Evolutionary conservation across 495 filamentous ascomycete species (phyloP).

Genomic region (Xylaria venustula): DNA sequence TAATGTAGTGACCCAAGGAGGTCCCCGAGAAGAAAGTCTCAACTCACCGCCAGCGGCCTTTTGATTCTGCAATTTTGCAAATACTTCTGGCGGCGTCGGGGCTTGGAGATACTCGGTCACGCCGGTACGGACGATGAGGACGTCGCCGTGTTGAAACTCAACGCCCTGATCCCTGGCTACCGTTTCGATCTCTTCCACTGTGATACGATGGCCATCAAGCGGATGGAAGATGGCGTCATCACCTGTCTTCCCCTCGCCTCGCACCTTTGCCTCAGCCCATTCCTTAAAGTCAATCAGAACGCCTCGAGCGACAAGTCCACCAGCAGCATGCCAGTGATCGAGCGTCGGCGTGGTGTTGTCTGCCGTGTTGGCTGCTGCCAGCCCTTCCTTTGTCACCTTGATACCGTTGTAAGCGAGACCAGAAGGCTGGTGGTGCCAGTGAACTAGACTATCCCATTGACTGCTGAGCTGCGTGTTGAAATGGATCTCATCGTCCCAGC

Average conservation of each 20-base stretch:
- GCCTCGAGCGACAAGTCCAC: conserved; percentile 57
- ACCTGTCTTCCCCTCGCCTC: conserved; percentile 30
- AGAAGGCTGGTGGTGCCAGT: conserved; percentile 51
- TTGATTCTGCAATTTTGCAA: conserved; percentile 37
- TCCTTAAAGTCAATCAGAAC: conserved; percentile 55
- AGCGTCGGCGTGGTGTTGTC: conserved; percentile 35
- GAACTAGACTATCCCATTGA: conserved; percentile 79
- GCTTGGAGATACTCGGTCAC: conserved; percentile 58
- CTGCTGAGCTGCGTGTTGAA: conserved; percentile 75
- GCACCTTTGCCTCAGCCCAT: conserved; percentile 44
- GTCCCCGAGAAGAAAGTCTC: background rate
- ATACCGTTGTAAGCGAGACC: conserved; percentile 56
- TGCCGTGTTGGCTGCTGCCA: conserved; percentile 21
- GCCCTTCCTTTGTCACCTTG: conserved; percentile 29
- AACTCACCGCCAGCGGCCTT: conserved; percentile 27
- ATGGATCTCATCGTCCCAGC: conserved; percentile 56
- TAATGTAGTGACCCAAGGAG: background rate
- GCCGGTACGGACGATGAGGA: conserved; percentile 67
- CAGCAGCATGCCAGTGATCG: conserved; percentile 41
- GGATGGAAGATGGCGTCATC: conserved; percentile 46
- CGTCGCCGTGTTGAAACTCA: conserved; percentile 58
- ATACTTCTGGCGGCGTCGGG: conserved; percentile 42
- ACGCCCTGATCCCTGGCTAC: conserved; percentile 58
- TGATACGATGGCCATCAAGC: conserved; percentile 60
- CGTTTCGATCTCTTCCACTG: conserved; percentile 52